A percentile compares a stretch with the other conserved stretches of the same genome.
Conservation (phyloP, 208 protist genomes). For the Giardia muris region DNA sequence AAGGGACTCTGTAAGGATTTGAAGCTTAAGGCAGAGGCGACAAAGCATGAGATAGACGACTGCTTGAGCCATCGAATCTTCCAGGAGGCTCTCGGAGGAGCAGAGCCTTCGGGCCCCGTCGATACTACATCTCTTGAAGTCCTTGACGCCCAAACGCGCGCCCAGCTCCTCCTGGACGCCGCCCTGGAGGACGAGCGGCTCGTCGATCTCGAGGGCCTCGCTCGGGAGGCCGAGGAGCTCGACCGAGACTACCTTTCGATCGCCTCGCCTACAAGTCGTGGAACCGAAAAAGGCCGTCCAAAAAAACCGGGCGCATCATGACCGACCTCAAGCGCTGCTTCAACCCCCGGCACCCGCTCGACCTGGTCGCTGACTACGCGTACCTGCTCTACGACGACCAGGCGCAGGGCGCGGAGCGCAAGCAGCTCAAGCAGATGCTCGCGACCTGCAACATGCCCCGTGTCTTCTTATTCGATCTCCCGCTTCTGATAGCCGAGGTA, state of each 20-base stretch:
- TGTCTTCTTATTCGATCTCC: not conserved
- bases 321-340: not conserved
- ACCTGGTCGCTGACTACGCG: conserved; percentile 13
- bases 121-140: not conserved
- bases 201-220: not conserved
- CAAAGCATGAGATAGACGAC: not conserved
- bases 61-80: not conserved
- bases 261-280: not conserved
- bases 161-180: not conserved
- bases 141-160: not conserved
- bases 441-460: not conserved
- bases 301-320: not conserved
- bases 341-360: not conserved
- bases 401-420: not conserved
- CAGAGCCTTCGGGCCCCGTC: not conserved
- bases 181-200: not conserved
- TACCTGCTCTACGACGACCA: conserved; percentile 16
- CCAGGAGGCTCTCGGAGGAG: not conserved
- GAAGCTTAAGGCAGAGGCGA: not conserved
- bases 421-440: not conserved
- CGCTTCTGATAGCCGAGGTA: not conserved
- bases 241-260: not conserved
- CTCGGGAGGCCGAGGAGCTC: not conserved
- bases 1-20: not conserved
- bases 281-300: not conserved